Evolutionary conservation across 495 filamentous ascomycete species (phyloP).

Genomic region (Bacidia rubella): DNA sequence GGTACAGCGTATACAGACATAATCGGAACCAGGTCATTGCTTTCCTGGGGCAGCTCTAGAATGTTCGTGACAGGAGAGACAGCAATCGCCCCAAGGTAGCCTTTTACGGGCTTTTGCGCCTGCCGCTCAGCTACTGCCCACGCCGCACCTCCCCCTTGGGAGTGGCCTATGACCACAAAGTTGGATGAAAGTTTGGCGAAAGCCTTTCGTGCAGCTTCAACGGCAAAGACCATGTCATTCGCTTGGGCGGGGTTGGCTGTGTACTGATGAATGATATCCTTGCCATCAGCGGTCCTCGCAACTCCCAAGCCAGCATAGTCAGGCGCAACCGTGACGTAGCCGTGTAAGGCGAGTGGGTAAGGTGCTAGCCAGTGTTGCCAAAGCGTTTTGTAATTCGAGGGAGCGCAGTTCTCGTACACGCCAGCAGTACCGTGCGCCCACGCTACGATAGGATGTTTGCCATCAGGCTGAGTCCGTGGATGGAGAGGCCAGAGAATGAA

Average conservation of each 20-base stretch:
- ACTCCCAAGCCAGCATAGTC: conserved; percentile 45
- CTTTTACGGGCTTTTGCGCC: conserved; percentile 18
- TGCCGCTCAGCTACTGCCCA: conserved; percentile 33
- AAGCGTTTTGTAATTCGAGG: conserved; percentile 33
- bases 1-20: conserved; percentile 9
- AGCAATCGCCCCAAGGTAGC: conserved; percentile 32
- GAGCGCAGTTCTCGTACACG: conserved; percentile 28
- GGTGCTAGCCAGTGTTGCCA: conserved; percentile 31
- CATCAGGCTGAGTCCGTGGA: conserved; percentile 18
- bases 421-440: conserved; percentile 44
- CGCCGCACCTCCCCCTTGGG: conserved; percentile 35
- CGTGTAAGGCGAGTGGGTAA: conserved; percentile 32
- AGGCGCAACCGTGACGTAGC: conserved; percentile 41
- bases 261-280: conserved; percentile 27
- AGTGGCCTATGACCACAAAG: conserved; percentile 37
- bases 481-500: conserved; percentile 40
- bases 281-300: conserved; percentile 22
- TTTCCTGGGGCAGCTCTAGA: conserved; percentile 15
- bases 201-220: conserved; percentile 30
- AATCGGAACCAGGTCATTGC: not conserved
- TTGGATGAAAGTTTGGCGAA: conserved; percentile 24
- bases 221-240: conserved; percentile 31
- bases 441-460: conserved; percentile 27
- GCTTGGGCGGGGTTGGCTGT: conserved; percentile 24
- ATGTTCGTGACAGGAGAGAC: conserved; percentile 25